Percentiles rank a stretch among this genome's conserved stretches.
Conservation (phyloP, 2,329 filamentous ascomycete genomes). For the Tothia fuscella region DNA sequence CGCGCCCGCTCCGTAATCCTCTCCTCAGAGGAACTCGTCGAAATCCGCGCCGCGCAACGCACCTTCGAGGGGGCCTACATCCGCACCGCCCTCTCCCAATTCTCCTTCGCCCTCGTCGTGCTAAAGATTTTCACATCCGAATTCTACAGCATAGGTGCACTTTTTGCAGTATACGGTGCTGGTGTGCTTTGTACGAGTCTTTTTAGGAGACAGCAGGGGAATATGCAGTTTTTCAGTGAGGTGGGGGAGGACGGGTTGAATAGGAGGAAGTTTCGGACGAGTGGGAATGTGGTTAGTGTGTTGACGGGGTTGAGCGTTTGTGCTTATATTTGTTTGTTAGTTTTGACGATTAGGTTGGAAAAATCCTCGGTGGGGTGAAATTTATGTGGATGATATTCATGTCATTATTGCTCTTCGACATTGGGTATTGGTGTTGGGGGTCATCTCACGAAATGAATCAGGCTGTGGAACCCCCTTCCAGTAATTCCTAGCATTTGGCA, state of each 20-base stretch:
- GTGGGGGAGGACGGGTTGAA: slow-evolving; percentile 48
- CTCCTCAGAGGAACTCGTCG: slow-evolving; percentile 75
- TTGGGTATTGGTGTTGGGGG: too few species aligned
- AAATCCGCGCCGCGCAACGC: slow-evolving; percentile 86
- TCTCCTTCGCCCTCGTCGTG: slow-evolving; percentile 88
- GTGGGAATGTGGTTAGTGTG: slow-evolving; percentile 52
- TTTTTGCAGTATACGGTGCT: slow-evolving; percentile 85
- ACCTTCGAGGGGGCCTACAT: slow-evolving; percentile 98
- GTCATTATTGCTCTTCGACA: too few species aligned
- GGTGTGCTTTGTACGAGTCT: slow-evolving; percentile 72
- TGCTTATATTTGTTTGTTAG: slow-evolving; percentile 48
- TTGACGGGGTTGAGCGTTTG: slow-evolving; percentile 50
- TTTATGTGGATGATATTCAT: too few species aligned
- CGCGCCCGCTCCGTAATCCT: slow-evolving; percentile 73
- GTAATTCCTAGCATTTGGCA: too few species aligned
- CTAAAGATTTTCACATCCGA: slow-evolving; percentile 94
- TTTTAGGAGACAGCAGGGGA: slow-evolving; percentile 82
- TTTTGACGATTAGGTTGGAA: slow-evolving; percentile 46
- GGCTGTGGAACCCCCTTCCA: too few species aligned
- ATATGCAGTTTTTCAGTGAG: slow-evolving; percentile 78
- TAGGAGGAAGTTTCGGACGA: slow-evolving; percentile 51
- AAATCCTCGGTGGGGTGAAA: too few species aligned
- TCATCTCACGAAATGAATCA: too few species aligned
- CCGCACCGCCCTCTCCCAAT: slow-evolving; percentile 85
- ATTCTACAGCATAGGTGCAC: slow-evolving; percentile 92